These are phyloP conservation scores for Pseudogymnoascus sp. DNA, from an alignment of 2,329 filamentous ascomycete species.

Conservation along the genomic window DNA sequence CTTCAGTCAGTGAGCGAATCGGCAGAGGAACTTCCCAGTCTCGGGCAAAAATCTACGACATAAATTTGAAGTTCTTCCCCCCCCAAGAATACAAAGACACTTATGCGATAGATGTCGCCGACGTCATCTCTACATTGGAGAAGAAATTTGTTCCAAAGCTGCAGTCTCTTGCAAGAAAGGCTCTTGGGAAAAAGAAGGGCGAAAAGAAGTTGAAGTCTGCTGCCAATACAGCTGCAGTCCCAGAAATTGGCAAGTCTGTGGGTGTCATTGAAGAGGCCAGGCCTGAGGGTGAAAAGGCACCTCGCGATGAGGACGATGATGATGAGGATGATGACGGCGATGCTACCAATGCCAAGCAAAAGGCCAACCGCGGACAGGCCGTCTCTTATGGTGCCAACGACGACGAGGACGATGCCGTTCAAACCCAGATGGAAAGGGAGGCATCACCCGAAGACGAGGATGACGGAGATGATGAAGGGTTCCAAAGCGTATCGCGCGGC, in stretches of 20 bases:
- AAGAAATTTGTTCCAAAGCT: slow-evolving; percentile 67
- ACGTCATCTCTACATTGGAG: slow-evolving; percentile 76
- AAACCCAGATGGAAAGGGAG: slow-evolving; percentile 51
- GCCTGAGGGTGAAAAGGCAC: slow-evolving; percentile 30
- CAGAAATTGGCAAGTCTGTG: slow-evolving; percentile 61
- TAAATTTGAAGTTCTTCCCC: slow-evolving; percentile 77
- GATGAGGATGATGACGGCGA: slow-evolving; percentile 73
- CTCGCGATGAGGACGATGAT: slow-evolving; percentile 50
- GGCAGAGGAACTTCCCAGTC: slow-evolving; percentile 59
- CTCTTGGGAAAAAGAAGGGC: slow-evolving; percentile 74
- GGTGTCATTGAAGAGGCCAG: slow-evolving; percentile 45
- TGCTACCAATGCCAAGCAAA: slow-evolving; percentile 64
- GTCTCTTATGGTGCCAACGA: slow-evolving; percentile 89
- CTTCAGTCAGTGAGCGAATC: slow-evolving; percentile 70
- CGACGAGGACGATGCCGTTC: slow-evolving; percentile 76
- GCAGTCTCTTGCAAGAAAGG: slow-evolving; percentile 60
- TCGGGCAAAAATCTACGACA: slow-evolving; percentile 75
- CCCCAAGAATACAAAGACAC: slow-evolving; percentile 73
- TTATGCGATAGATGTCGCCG: slow-evolving; percentile 71
- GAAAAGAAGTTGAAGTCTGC: slow-evolving; percentile 44
- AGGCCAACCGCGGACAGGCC: slow-evolving; percentile 68
- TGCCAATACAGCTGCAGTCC: slow-evolving; percentile 59
- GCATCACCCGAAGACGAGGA: slow-evolving; percentile 48
- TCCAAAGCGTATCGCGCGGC: slow-evolving; percentile 40
- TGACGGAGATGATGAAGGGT: slow-evolving; percentile 43